Percentiles rank a stretch among this genome's conserved stretches.
These are phyloP conservation scores for Tulasnella sp. DNA, from an alignment of 768 basidiomycete species.

Conservation along the genomic window DNA sequence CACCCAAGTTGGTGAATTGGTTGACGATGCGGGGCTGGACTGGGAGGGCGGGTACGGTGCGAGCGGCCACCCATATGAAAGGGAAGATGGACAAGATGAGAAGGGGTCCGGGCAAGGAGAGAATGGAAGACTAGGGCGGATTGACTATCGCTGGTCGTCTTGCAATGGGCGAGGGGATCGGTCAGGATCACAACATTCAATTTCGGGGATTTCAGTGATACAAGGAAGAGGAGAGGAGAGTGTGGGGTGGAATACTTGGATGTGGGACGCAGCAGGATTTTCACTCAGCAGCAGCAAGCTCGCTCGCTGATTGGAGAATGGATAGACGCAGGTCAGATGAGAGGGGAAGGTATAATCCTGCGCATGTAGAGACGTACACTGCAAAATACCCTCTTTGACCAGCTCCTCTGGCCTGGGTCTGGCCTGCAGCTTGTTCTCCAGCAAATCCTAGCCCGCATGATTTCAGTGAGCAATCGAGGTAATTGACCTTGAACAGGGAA, in stretches of 20 bases:
- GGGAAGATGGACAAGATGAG: background rate
- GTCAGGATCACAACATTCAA: too few relatives aligned
- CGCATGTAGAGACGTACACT: too few relatives aligned
- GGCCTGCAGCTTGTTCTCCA: conserved; percentile 47
- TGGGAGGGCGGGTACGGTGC: conserved; percentile 53
- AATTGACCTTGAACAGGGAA: background rate
- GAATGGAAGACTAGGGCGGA: background rate
- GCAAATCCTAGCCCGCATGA: conserved; percentile 39
- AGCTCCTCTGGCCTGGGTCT: conserved; percentile 52
- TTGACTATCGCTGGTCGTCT: too few relatives aligned
- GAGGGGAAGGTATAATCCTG: too few relatives aligned
- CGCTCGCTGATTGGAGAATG: too few relatives aligned
- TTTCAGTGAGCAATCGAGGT: background rate
- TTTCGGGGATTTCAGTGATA: too few relatives aligned
- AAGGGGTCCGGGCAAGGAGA: conserved; percentile 7
- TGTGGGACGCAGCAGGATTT: too few relatives aligned
- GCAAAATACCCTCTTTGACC: conserved; percentile 33
- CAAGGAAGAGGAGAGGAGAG: too few relatives aligned
- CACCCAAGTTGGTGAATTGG: conserved; percentile 80
- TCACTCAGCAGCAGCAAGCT: too few relatives aligned
- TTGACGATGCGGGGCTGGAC: conserved; percentile 73
- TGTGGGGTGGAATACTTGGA: too few relatives aligned
- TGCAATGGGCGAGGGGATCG: too few relatives aligned
- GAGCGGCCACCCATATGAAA: conserved; percentile 33
- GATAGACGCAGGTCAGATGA: too few relatives aligned